Evolutionary conservation across 2,329 filamentous ascomycete genomes (phyloP), one percentile per base, ranked within the genome.

Genomic region (Cytospora piceae): DNA sequence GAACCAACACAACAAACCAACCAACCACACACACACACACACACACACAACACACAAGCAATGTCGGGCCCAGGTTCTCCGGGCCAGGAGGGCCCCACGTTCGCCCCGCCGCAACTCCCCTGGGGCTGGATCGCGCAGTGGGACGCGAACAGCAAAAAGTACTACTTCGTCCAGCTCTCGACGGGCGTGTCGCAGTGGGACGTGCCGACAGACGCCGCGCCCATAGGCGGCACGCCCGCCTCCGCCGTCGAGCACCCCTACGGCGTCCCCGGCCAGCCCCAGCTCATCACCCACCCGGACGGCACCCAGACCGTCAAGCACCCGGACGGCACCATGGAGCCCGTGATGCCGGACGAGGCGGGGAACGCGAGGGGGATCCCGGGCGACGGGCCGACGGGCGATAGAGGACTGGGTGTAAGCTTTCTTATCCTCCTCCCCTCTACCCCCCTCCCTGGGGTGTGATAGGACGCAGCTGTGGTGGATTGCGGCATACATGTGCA

Each of bases 181-280:
- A 91, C 89, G 9, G 89, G 89, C 57, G 82, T 86, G 46, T 90
- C 89, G 69, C 89, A 91, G 77, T 92, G 90, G 89, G 89, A 91
- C n/a, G 83, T 85, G 37, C 89, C 89, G 37, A 91, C 86, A 17
- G 81, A 86, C 66, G 82, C 88, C 58, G 88, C 85, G 9, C 87
- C 85, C 54, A 83, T 85, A 27, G 86, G 87, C 68, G 86, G 80
- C 73, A 88, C 85, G 46, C 88, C 85, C 55, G 83, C 79, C 68
- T 82, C 82, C 65, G 80, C 76, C 61, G 72, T 75, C 67, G 85
- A 89, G 24, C 87, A 90, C 71, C 88, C 88, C 6, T 90, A 89
- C 76, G 85, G 86, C 66, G 78, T 81, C 15, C 85, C 83, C 37
- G 60, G 64, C 49, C 80, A 77, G 53, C 77, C 79, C 61, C 80